Percentiles rank a stretch among this genome's conserved stretches.
These are phyloP conservation scores for Stromatinia cepivora DNA, from an alignment of 2,329 filamentous ascomycete genomes.

Conservation along the genomic window DNA sequence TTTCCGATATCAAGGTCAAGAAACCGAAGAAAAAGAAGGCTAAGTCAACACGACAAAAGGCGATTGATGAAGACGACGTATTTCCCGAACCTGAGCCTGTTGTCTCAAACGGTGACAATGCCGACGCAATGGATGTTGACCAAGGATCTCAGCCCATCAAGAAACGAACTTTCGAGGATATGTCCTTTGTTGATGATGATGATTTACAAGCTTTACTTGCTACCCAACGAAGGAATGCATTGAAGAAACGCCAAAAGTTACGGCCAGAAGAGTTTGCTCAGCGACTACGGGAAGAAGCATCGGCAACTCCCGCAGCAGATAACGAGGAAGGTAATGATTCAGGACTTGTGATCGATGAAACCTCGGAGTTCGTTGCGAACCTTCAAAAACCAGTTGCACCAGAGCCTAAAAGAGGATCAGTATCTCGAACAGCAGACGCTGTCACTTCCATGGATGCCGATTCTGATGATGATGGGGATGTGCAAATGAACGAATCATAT, in stretches of 20 bases:
- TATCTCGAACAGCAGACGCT: constrained; percentile 43
- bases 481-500: constrained; percentile 41
- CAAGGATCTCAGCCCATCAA: constrained; percentile 50
- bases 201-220: constrained; percentile 86
- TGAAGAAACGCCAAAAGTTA: constrained; percentile 89
- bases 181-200: constrained; percentile 83
- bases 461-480: constrained; percentile 45
- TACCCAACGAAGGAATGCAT: constrained; percentile 74
- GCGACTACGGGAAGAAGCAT: constrained; percentile 66
- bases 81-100: constrained; percentile 47
- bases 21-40: constrained; percentile 92
- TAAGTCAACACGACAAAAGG: constrained; percentile 71
- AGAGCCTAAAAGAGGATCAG: constrained; percentile 48
- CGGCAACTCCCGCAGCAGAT: constrained; percentile 57
- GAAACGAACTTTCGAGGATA: constrained; percentile 65
- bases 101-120: constrained; percentile 39
- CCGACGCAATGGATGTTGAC: constrained; percentile 76
- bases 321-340: constrained; percentile 52
- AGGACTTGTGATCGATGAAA: constrained; percentile 92
- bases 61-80: constrained; percentile 61
- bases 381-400: constrained; percentile 66
- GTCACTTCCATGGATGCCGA: constrained; percentile 50
- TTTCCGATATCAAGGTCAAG: constrained; percentile 85
- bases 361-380: constrained; percentile 89
- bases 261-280: constrained; percentile 85